These are phyloP conservation scores for Coemansia reversa DNA, from an alignment of 192 early-diverging fungal species.

Conservation along the genomic window DNA sequence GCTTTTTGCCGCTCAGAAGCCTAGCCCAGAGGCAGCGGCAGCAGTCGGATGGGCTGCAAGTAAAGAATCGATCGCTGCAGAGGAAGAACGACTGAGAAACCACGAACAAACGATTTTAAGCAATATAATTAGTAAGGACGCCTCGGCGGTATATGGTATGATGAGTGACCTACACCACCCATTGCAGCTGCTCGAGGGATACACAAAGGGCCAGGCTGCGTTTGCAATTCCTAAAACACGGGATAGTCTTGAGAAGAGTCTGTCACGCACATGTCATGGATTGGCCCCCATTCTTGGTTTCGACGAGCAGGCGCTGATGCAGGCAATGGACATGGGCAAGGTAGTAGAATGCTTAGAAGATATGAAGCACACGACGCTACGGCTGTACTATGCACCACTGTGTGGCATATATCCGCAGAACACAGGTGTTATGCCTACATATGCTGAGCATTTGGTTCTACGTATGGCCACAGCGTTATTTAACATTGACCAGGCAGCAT, in stretches of 20 bases:
- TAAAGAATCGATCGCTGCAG: conserved; percentile 4
- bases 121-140: conserved; percentile 35
- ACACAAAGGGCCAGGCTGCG: conserved; percentile 10
- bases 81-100: conserved; percentile 38
- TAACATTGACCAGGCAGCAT: conserved; percentile 30
- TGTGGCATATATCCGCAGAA: conserved; percentile 32
- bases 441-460: conserved; percentile 29
- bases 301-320: conserved; percentile 40
- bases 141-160: conserved; percentile 51
- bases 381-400: conserved; percentile 27
- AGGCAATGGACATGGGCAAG: conserved; percentile 48
- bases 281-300: conserved; percentile 45
- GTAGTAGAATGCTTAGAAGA: conserved; percentile 33
- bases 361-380: conserved; percentile 36
- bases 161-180: conserved; percentile 45
- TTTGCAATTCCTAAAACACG: conserved; percentile 13
- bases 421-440: conserved; percentile 10
- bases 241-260: conserved; percentile 21
- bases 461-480: conserved; percentile 39
- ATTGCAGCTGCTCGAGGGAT: conserved; percentile 29
- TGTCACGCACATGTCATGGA: conserved; percentile 37
- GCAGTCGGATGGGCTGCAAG: conserved; percentile 12
- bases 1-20: neutral
- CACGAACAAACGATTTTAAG: conserved; percentile 39
- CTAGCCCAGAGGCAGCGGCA: neutral